Base-by-base conservation (phyloP, 2,329 filamentous ascomycete genomes). In the Paecilomyces formosus region DNA sequence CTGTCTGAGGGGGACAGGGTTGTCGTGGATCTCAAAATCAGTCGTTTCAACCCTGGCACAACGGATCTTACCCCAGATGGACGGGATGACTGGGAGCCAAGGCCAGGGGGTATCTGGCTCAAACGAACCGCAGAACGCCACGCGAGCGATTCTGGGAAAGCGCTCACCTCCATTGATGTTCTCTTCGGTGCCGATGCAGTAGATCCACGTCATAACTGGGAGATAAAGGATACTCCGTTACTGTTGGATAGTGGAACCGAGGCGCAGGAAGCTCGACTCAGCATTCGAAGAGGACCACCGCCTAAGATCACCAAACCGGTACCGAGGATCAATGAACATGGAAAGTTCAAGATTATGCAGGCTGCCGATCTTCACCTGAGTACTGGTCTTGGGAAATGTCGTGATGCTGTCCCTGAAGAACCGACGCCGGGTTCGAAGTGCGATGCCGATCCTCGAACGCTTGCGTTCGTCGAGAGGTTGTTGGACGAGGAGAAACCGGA, bases 291-390 rank as follows among this genome's bases (percentile, higher is more conserved):
- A 65, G 93, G 94, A 1, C 79, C 81, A 55, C 84, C 84, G 22
- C 77, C 79, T 22, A 84, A 87, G 63, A 73, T 81, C 35, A 82
- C 86, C 67, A 92, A 88, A 71, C 88, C 89, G 0, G 79, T 85
- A 45, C 89, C 88, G 11, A 85, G 89, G 59, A 90, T 99, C 62
- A 84, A 85, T 51, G 91, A 95, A 61, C 91, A 94, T 70, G 94
- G 93, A 30, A 91, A 88, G 66, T 97, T 97, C 79, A 97, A 97
- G 79, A 96, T 99, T 63, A 86, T 99, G 82, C 94, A 99, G 75
- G 81, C 96, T 57, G 89, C 92, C n/a, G 94, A 99, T 76, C 78
- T 97, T 61, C 94, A 99, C 74, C 78, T 99, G 58, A 93, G 91
- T 69, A 99, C 94, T 2, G 94, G 93, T 9, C 81, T 92, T 4